These are phyloP conservation scores for Suillus brevipes DNA, from an alignment of 768 basidiomycete species.

Conservation along the genomic window DNA sequence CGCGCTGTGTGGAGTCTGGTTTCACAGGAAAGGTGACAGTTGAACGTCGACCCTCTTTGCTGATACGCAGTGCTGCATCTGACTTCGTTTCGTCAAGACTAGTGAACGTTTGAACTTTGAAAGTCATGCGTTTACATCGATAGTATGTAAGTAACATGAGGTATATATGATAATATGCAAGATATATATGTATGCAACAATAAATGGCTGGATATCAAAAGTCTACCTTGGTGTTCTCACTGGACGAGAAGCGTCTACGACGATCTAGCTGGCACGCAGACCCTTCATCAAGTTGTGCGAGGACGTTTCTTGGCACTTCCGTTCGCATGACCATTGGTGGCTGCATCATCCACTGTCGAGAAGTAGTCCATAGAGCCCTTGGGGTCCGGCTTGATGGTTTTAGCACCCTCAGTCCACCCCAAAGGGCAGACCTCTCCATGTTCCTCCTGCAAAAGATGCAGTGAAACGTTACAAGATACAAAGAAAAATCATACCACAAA, in stretches of 20 bases:
- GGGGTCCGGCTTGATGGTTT: constrained; percentile 83
- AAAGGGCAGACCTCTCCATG: constrained; percentile 93
- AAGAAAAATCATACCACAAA: constrained; percentile 56
- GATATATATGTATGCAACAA: not conserved
- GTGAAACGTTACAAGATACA: not conserved
- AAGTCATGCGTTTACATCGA: not conserved
- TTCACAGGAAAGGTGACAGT: constrained; percentile 20
- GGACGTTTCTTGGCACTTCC: constrained; percentile 56
- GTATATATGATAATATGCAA: not conserved
- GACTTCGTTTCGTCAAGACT: not conserved
- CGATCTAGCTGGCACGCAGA: not conserved
- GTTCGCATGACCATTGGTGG: constrained; percentile 36
- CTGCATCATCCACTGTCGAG: constrained; percentile 27
- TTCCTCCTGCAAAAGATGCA: constrained; percentile 54
- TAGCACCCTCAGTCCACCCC: constrained; percentile 81
- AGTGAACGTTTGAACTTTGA: not conserved
- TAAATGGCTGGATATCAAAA: not conserved
- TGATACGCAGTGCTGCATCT: not conserved
- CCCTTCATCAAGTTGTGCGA: constrained; percentile 45
- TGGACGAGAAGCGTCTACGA: not conserved
- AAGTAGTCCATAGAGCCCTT: constrained; percentile 77
- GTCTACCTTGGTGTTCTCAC: too few species aligned
- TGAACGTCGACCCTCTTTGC: not conserved
- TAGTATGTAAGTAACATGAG: constrained; percentile 1
- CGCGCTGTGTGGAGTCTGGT: constrained; percentile 34